phyloP scores from a whole-genome alignment of 1,139 yeast species.

The Debaryomyces fabryi region DNA sequence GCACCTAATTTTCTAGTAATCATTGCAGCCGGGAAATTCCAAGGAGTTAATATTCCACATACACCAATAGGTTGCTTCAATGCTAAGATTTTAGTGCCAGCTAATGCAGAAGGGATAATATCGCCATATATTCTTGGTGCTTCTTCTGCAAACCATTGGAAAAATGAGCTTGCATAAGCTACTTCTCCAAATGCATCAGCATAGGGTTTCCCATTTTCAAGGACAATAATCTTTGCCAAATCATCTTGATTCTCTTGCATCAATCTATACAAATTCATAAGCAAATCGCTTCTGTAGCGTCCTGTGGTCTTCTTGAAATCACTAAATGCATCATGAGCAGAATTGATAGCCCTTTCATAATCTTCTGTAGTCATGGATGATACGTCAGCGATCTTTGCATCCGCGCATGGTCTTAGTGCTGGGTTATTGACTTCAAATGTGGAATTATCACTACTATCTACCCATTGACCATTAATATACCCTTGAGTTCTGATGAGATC shows the following conservation, averaged over 20 bases:
- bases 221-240: conserved; percentile 68
- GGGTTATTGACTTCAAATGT: conserved; percentile 51
- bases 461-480: conserved; percentile 49
- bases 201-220: conserved; percentile 85
- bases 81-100: conserved; percentile 62
- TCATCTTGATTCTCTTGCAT: conserved; percentile 72
- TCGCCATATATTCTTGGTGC: conserved; percentile 80
- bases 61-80: conserved; percentile 85
- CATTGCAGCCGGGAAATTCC: conserved; percentile 98
- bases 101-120: conserved; percentile 64
- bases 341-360: conserved; percentile 39
- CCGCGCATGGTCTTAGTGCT: conserved; percentile 32
- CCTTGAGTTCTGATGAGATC: conserved; percentile 41
- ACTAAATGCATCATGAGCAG: conserved; percentile 41
- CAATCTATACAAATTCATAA: conserved; percentile 48
- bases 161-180: conserved; percentile 73
- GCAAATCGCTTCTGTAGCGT: conserved; percentile 40
- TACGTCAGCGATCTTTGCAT: conserved; percentile 39
- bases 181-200: conserved; percentile 80
- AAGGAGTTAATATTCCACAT: conserved; percentile 89
- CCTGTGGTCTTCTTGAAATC: conserved; percentile 41
- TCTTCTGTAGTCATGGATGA: conserved; percentile 39
- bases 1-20: conserved; percentile 90
- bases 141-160: conserved; percentile 87
- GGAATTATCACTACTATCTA: conserved; percentile 25